Evolutionary conservation across 1,284 basidiomycete genomes (phyloP).

Genomic region (Irpex sp.): DNA sequence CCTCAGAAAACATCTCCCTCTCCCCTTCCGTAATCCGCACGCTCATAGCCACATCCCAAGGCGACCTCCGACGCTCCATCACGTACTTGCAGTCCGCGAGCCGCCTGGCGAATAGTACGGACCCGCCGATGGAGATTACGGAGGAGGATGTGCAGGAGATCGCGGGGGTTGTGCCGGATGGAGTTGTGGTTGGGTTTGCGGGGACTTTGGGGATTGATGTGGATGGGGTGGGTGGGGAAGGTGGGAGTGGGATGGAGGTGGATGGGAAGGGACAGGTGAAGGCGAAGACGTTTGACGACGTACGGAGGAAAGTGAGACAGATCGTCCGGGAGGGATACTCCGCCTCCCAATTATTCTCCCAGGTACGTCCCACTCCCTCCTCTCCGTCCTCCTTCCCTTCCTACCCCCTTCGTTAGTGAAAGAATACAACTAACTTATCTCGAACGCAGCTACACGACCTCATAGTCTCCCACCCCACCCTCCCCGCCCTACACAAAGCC

Average conservation of each 20-base stretch:
- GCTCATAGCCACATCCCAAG: constrained; percentile 79
- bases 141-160: constrained; percentile 88
- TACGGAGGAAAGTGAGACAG: constrained; percentile 69
- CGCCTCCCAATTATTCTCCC: constrained; percentile 83
- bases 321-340: constrained; percentile 90
- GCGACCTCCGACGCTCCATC: constrained; percentile 96
- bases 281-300: constrained; percentile 56
- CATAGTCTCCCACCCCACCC: constrained; percentile 74
- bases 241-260: constrained; percentile 18
- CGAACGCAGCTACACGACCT: constrained; percentile 82
- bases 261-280: constrained; percentile 31
- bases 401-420: no score
- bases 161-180: constrained; percentile 87
- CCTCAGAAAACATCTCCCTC: constrained; percentile 49
- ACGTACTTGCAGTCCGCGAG: constrained; percentile 97
- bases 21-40: constrained; percentile 55
- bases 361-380: constrained; percentile 47
- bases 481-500: constrained; percentile 81
- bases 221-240: constrained; percentile 12
- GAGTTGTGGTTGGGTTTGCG: constrained; percentile 68
- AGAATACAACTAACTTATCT: neutral
- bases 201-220: constrained; percentile 73
- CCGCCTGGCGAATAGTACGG: constrained; percentile 69
- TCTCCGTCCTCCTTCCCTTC: no score
- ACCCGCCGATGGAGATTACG: constrained; percentile 69